These are phyloP conservation scores for Epichloe hybrida DNA, from an alignment of 2,329 filamentous ascomycete genomes.

Conservation along the genomic window DNA sequence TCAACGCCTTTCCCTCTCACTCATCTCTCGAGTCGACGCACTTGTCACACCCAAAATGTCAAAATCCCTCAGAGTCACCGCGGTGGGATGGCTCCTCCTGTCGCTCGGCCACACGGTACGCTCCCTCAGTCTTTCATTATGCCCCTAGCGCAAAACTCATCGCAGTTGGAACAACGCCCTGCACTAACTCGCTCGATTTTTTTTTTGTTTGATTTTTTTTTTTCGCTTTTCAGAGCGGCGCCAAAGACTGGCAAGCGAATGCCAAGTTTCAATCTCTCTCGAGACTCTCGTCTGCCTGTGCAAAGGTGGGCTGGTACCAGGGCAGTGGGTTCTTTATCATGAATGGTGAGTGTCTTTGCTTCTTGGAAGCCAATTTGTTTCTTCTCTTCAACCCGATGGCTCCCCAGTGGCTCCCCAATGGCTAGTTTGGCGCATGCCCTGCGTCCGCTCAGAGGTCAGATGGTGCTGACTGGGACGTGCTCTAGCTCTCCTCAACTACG, in stretches of 20 bases:
- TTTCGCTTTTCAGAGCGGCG: slow-evolving; percentile 1
- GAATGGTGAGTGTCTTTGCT: slow-evolving; percentile 5
- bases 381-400: not conserved
- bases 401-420: not conserved
- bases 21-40: no score
- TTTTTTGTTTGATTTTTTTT: not conserved
- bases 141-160: not conserved
- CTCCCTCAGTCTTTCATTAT: not conserved
- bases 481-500: slow-evolving; percentile 8
- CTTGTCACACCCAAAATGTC: slow-evolving; percentile 1
- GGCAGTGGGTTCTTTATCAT: slow-evolving; percentile 8
- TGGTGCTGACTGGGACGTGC: not conserved
- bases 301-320: slow-evolving; percentile 8
- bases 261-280: slow-evolving; percentile 6
- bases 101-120: slow-evolving; percentile 8
- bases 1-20: no score
- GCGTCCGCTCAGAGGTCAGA: no score
- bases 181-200: not conserved
- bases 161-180: not conserved
- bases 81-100: slow-evolving; percentile 7
- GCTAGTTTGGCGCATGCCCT: not conserved
- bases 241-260: slow-evolving; percentile 8
- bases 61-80: slow-evolving; percentile 4
- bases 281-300: slow-evolving; percentile 3
- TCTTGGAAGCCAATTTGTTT: not conserved